phyloP scores from a whole-genome alignment of 768 basidiomycete species.

The Tricholoma matsutake region DNA sequence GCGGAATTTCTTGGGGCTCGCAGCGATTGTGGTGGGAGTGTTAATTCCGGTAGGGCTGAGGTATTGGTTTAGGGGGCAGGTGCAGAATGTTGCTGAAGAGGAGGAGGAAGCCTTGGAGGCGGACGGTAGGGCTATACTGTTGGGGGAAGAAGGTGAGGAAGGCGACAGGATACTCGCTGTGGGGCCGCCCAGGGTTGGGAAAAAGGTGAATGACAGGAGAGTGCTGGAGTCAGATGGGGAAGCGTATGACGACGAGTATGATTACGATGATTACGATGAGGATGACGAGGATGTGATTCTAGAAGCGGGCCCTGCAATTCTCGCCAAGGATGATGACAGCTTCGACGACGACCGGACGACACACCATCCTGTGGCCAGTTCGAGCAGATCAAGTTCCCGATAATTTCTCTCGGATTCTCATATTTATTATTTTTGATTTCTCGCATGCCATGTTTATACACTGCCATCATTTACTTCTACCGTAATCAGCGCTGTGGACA shows the following conservation, averaged over 20 bases:
- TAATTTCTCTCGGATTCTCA: slow-evolving; percentile 5
- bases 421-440: background rate
- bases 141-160: slow-evolving; percentile 27
- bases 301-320: slow-evolving; percentile 63
- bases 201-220: slow-evolving; percentile 36
- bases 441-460: slow-evolving; percentile 4
- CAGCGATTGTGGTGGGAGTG: slow-evolving; percentile 87
- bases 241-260: slow-evolving; percentile 36
- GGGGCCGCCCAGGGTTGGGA: slow-evolving; percentile 46
- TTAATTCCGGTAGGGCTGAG: slow-evolving; percentile 89
- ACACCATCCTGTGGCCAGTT: slow-evolving; percentile 10
- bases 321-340: slow-evolving; percentile 18
- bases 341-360: slow-evolving; percentile 9
- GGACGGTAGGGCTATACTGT: slow-evolving; percentile 13
- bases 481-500: background rate
- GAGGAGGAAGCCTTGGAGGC: slow-evolving; percentile 11
- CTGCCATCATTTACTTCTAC: background rate
- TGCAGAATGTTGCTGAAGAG: slow-evolving; percentile 34
- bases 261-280: slow-evolving; percentile 38
- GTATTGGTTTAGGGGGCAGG: slow-evolving; percentile 73
- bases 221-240: slow-evolving; percentile 31
- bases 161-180: slow-evolving; percentile 51
- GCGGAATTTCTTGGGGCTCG: slow-evolving; percentile 83
- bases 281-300: slow-evolving; percentile 70
- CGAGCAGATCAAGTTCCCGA: slow-evolving; percentile 14